Evolutionary conservation across 129 eudicot genomes (phyloP), one percentile per base, ranked within the genome.

Genomic region (Chrysanthemum seticuspe): DNA sequence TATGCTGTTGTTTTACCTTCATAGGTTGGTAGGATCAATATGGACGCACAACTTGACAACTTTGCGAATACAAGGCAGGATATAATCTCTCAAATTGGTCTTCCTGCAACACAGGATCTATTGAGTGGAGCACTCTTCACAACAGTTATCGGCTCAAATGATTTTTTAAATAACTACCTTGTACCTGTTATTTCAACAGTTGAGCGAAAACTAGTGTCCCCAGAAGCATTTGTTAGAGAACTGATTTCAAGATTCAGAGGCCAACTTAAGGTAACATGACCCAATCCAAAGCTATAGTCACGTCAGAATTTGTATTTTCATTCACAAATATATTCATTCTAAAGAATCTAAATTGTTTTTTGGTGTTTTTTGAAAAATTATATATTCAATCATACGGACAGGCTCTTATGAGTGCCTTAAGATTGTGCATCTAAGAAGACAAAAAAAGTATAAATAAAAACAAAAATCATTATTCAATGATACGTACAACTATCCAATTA

Each of bases 31-130:
- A 90, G 98, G 70, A 82, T 93, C 62, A 90, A 84, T 76, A 29
- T 94, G 79, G 98, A 90, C 44, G 96, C 91, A 4, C 98, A 94
- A 68, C 56, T 94, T 44, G 97, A 94, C 81, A 81, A 87, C 75
- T 94, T 94, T 72, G 97, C 87, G 6, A 94, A 90, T 53, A 94
- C 96, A 10, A 87, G 84, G 83, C 91, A 83, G 52, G 84, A 84
- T 75, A 84, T 94, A 59, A 83, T 90, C 21, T 62, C 84, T 10
- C 71, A 18, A 40, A 72, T 88, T n/a, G 98, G 97, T 58, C 65
- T 21, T 27, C 71, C 68, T 58, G 88, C 85, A 71, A 85, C 98
- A 25, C 40, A 57, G 71, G 74, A 81, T 55, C 80, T 90, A 21
- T 70, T 94, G 3, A 55, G 59, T 57, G 77, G 75, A 49, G 93